Conservation (phyloP, 2,329 filamentous ascomycete genomes). For the Camillea tinctor region DNA sequence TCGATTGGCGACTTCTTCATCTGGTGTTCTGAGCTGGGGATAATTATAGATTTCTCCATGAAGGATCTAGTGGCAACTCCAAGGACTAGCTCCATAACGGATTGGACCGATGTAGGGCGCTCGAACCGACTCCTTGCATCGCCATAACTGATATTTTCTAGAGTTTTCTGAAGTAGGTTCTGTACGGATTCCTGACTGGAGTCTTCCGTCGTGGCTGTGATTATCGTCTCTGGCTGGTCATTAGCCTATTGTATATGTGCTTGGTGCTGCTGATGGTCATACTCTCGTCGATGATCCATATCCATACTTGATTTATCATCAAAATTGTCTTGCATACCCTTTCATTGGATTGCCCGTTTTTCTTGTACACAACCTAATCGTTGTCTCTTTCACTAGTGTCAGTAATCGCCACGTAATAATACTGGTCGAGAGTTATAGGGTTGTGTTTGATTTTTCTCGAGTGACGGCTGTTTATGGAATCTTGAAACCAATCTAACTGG, state of each 20-base stretch:
- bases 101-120: constrained; percentile 6
- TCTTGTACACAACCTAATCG: constrained; percentile 7
- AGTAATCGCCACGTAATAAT: constrained; percentile 12
- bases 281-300: too few relatives aligned
- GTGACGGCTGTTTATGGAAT: neutral
- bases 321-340: too few relatives aligned
- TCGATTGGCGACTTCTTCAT: constrained; percentile 9
- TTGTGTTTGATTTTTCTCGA: constrained; percentile 8
- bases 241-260: neutral
- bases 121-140: constrained; percentile 7
- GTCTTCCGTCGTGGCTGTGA: constrained; percentile 9
- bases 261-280: too few relatives aligned
- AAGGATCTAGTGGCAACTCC: constrained; percentile 9
- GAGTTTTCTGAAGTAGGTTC: constrained; percentile 3
- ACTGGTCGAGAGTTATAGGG: constrained; percentile 14
- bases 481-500: neutral
- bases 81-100: constrained; percentile 10
- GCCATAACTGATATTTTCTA: constrained; percentile 6
- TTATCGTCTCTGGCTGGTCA: constrained; percentile 9
- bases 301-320: too few relatives aligned
- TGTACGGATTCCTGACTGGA: neutral
- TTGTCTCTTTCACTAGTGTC: constrained; percentile 9
- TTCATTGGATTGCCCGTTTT: too few relatives aligned
- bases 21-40: too few relatives aligned
- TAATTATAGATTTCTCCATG: constrained; percentile 8